Conservation (phyloP, 2,329 filamentous ascomycete genomes). For the Pseudogymnoascus sp. region DNA sequence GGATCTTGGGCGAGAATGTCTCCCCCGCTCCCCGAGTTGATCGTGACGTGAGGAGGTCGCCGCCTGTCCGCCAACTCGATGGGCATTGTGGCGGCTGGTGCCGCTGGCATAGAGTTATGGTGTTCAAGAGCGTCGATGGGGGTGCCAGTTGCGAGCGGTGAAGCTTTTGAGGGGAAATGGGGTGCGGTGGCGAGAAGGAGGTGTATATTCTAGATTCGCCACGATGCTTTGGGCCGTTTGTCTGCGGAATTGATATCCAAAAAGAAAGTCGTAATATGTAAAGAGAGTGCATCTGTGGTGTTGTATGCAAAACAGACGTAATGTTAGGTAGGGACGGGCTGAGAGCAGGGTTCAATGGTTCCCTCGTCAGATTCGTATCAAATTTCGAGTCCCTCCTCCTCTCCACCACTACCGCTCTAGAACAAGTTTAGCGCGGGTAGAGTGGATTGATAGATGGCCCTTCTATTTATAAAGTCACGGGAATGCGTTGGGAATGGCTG, state of each 20-base stretch:
- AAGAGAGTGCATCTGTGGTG: background rate
- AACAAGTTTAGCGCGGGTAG: background rate
- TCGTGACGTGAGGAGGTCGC: conserved; percentile 49
- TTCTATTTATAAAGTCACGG: conserved; percentile 4
- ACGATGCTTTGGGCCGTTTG: background rate
- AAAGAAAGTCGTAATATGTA: background rate
- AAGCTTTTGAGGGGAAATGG: background rate
- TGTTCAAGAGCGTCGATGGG: background rate
- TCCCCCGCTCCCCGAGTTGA: conserved; percentile 49
- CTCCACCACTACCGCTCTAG: background rate
- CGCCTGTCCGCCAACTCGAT: background rate
- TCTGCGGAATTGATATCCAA: background rate
- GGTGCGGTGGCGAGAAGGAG: background rate
- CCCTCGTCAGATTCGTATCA: background rate
- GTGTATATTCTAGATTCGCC: background rate
- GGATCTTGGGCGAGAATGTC: conserved; percentile 29
- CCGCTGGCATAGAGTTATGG: background rate
- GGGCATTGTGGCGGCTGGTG: background rate
- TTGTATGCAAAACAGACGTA: background rate
- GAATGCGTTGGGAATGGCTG: background rate
- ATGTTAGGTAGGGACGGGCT: background rate
- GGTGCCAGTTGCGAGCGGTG: background rate
- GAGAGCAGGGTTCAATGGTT: background rate
- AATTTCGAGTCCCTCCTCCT: conserved; percentile 7
- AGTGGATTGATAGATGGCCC: conserved; percentile 2